phyloP scores from a whole-genome alignment of 805 yeast genomes.

The Candida corydali region DNA sequence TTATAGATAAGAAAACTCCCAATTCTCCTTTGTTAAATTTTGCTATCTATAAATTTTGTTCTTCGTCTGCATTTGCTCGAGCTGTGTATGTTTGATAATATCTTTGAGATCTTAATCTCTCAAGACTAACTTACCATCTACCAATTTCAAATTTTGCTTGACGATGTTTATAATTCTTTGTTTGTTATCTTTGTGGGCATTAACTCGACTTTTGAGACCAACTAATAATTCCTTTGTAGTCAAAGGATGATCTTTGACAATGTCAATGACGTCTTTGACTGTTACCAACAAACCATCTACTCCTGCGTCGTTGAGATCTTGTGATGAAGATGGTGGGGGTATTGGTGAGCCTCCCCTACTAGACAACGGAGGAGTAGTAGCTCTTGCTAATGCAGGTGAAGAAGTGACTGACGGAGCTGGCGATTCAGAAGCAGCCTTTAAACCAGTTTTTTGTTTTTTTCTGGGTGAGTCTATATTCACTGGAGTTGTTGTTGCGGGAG shows the following conservation, averaged over 20 bases:
- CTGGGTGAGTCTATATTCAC: slow-evolving; percentile 26
- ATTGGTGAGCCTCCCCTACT: slow-evolving; percentile 1
- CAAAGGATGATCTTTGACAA: slow-evolving; percentile 54
- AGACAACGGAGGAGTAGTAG: slow-evolving; percentile 12
- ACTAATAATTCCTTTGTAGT: slow-evolving; percentile 62
- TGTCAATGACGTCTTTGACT: slow-evolving; percentile 64
- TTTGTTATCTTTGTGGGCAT: slow-evolving; percentile 60
- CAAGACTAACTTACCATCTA: slow-evolving; percentile 42
- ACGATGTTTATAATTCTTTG: slow-evolving; percentile 55
- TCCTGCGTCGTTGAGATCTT: slow-evolving; percentile 34
- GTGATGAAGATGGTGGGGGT: slow-evolving; percentile 3
- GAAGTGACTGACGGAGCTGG: too few relatives aligned
- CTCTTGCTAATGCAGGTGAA: slow-evolving; percentile 12
- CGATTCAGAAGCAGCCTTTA: slow-evolving; percentile 13
- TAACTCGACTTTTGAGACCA: slow-evolving; percentile 58
- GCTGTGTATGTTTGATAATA: too few relatives aligned
- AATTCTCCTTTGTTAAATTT: too few relatives aligned
- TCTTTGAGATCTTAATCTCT: slow-evolving; percentile 19
- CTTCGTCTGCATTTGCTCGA: too few relatives aligned
- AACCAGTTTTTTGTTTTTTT: slow-evolving; percentile 41
- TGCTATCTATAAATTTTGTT: too few relatives aligned
- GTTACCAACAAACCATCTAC: slow-evolving; percentile 50
- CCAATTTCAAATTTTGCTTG: slow-evolving; percentile 52
- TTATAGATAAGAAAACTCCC: too few relatives aligned
- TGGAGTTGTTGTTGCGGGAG: too few relatives aligned